Percentiles rank a stretch among this genome's conserved stretches.
These are phyloP conservation scores for Sporothrix curviconia DNA, from an alignment of 2,329 filamentous ascomycete species.

Conservation along the genomic window DNA sequence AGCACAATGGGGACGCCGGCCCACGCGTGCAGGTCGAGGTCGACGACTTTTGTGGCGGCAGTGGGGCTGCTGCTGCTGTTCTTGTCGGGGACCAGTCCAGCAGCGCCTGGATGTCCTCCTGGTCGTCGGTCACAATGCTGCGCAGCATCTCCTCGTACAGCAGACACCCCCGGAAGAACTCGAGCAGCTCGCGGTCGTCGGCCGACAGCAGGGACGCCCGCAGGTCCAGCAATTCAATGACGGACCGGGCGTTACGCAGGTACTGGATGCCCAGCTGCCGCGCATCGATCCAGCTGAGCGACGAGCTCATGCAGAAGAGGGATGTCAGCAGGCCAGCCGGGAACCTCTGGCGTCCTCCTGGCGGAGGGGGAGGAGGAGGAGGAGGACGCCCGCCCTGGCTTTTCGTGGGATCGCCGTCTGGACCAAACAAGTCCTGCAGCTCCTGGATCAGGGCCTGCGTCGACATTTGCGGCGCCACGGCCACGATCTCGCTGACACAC, in stretches of 20 bases:
- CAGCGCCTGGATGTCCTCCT: slow-evolving; percentile 20
- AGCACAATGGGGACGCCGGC: slow-evolving; percentile 31
- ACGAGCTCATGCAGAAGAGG: slow-evolving; percentile 35
- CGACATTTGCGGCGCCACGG: slow-evolving; percentile 30
- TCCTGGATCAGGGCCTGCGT: slow-evolving; percentile 31
- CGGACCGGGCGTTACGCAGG: slow-evolving; percentile 22
- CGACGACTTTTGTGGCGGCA: background rate
- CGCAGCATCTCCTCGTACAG: slow-evolving; percentile 36
- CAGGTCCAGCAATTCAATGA: slow-evolving; percentile 18
- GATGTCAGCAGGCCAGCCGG: slow-evolving; percentile 32
- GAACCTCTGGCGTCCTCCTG: slow-evolving; percentile 16
- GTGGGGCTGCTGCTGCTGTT: background rate
- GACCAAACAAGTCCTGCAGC: slow-evolving; percentile 24
- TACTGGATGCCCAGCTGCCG: slow-evolving; percentile 22
- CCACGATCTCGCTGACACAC: slow-evolving; percentile 30
- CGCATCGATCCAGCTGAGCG: slow-evolving; percentile 35
- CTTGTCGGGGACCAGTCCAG: slow-evolving; percentile 10
- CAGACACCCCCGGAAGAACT: slow-evolving; percentile 34
- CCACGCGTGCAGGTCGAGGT: slow-evolving; percentile 30
- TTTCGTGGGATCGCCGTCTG: too few species aligned
- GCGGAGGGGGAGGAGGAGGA: too few species aligned
- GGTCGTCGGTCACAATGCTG: slow-evolving; percentile 31
- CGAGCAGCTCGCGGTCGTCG: slow-evolving; percentile 26
- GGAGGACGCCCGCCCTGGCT: too few species aligned
- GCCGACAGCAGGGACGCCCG: slow-evolving; percentile 9